These are phyloP conservation scores for Physcomitrium patens DNA, from an alignment of 225 moss, liverwort and hornwort genomes.

Conservation along the genomic window DNA sequence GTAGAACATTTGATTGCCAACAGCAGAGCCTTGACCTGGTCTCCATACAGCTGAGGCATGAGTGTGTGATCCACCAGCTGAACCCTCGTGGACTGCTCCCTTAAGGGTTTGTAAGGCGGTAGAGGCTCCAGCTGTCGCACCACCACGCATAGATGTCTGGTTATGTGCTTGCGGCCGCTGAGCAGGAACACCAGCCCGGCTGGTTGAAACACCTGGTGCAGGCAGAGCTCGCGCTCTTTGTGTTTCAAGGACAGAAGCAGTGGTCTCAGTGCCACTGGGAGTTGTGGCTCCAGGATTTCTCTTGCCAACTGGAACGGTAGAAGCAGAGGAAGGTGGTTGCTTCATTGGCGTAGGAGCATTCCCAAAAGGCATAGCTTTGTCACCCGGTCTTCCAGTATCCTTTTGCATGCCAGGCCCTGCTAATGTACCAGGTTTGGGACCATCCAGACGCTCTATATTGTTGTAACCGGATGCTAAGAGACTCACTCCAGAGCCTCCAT, in stretches of 20 bases:
- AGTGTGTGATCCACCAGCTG: constrained; percentile 32
- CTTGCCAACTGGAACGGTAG: constrained; percentile 40
- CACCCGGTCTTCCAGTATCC: constrained; percentile 34
- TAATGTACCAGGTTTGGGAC: constrained; percentile 30
- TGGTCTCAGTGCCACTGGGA: constrained; percentile 36
- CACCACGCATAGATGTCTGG: constrained; percentile 36
- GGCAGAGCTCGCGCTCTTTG: constrained; percentile 41
- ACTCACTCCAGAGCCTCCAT: constrained; percentile 53
- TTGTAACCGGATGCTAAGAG: constrained; percentile 42
- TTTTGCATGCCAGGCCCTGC: constrained; percentile 30
- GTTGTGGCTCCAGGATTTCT: constrained; percentile 37
- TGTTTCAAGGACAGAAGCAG: constrained; percentile 37
- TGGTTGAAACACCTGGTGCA: constrained; percentile 47
- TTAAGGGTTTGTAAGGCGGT: constrained; percentile 47
- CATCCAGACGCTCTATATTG: constrained; percentile 44
- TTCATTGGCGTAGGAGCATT: constrained; percentile 37
- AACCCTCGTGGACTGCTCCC: constrained; percentile 38
- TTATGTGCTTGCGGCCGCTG: constrained; percentile 44
- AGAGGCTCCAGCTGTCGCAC: constrained; percentile 45
- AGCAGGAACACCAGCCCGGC: constrained; percentile 38
- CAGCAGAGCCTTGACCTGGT: constrained; percentile 55
- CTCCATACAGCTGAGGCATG: constrained; percentile 61
- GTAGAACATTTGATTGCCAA: constrained; percentile 60
- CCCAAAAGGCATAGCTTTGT: constrained; percentile 17
- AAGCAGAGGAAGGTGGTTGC: constrained; percentile 40